Percentiles rank a stretch among this genome's conserved stretches.
phyloP scores from a whole-genome alignment of 2,329 filamentous ascomycete species.

The Epicoccum sorghinum region DNA sequence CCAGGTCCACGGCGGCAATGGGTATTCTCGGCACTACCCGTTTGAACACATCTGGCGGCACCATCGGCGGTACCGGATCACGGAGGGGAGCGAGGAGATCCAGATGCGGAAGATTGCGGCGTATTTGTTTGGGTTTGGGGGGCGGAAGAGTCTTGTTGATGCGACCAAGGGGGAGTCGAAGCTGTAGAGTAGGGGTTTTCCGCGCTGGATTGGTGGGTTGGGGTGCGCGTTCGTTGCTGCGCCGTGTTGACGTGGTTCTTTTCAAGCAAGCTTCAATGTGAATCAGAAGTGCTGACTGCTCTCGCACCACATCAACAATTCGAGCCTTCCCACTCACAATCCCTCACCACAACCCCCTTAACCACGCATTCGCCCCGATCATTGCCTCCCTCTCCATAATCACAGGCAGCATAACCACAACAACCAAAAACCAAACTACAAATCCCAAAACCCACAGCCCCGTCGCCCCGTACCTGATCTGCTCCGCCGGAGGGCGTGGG shows the following conservation, averaged over 20 bases:
- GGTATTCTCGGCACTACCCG: slow-evolving; percentile 63
- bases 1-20: slow-evolving; percentile 66
- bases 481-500: slow-evolving; percentile 15
- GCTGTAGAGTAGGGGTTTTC: slow-evolving; percentile 22
- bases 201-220: too few species aligned
- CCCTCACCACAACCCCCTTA: slow-evolving; percentile 15
- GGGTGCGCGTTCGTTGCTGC: too few species aligned
- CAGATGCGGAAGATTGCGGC: slow-evolving; percentile 70
- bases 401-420: slow-evolving; percentile 35
- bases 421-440: slow-evolving; percentile 29
- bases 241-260: too few species aligned
- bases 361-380: slow-evolving; percentile 30
- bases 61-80: slow-evolving; percentile 67
- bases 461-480: slow-evolving; percentile 1
- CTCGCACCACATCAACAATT: neutral
- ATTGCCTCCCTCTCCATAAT: slow-evolving; percentile 38
- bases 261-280: too few species aligned
- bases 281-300: too few species aligned
- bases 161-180: slow-evolving; percentile 41
- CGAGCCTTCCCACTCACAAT: neutral
- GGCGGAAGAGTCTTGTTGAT: slow-evolving; percentile 49
- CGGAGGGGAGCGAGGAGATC: slow-evolving; percentile 69
- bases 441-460: slow-evolving; percentile 25
- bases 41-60: slow-evolving; percentile 72
- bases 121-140: slow-evolving; percentile 62